Conservation (phyloP, 768 basidiomycete genomes). For the Chalciporus chontae region DNA sequence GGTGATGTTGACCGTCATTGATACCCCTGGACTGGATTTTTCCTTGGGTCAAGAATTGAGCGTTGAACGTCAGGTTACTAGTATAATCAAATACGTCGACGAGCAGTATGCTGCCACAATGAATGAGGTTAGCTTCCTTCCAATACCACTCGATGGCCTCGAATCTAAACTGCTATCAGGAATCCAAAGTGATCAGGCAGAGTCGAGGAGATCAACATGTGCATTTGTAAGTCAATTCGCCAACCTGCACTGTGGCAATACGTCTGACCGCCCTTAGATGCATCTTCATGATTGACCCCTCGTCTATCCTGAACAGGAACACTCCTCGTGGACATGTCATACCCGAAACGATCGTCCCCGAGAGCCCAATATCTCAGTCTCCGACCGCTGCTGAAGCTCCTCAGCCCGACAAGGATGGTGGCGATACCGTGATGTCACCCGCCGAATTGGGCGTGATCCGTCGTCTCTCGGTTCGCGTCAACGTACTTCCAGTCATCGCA, state of each 20-base stretch:
- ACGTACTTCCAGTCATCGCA: constrained; percentile 80
- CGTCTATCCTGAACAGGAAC: constrained; percentile 56
- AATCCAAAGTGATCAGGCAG: constrained; percentile 84
- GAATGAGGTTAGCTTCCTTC: constrained; percentile 56
- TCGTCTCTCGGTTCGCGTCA: constrained; percentile 68
- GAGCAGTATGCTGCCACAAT: constrained; percentile 81
- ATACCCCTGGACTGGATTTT: constrained; percentile 85
- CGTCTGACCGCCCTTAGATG: constrained; percentile 45
- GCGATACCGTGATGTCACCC: constrained; percentile 63
- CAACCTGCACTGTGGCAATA: not conserved
- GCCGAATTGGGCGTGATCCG: constrained; percentile 77
- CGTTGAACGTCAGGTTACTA: constrained; percentile 75
- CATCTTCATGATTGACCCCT: constrained; percentile 83
- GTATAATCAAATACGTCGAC: constrained; percentile 75
- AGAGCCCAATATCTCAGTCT: constrained; percentile 53
- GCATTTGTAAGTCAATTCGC: constrained; percentile 59
- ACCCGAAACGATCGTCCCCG: constrained; percentile 59
- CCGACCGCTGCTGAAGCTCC: constrained; percentile 50
- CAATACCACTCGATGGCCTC: not conserved
- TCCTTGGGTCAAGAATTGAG: constrained; percentile 66
- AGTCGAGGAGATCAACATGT: constrained; percentile 89
- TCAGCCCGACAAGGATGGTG: constrained; percentile 46
- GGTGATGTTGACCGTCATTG: constrained; percentile 74
- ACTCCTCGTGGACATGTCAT: constrained; percentile 48
- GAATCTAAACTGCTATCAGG: constrained; percentile 40